These are phyloP conservation scores for Aspergillus clavatus DNA, from an alignment of 2,329 filamentous ascomycete species.

Conservation along the genomic window DNA sequence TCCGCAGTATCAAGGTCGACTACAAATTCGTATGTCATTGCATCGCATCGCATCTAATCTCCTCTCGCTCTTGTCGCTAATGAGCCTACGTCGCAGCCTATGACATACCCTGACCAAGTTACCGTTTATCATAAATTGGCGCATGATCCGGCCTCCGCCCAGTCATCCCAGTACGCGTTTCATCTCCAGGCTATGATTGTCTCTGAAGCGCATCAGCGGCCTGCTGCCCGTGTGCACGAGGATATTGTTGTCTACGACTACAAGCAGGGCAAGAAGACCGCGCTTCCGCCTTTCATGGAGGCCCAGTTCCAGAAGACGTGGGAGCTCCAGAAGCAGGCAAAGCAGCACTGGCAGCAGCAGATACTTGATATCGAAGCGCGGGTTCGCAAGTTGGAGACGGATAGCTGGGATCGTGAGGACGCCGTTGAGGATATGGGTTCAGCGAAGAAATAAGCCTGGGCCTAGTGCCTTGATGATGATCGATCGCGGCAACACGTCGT, in stretches of 20 bases:
- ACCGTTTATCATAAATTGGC: slow-evolving; percentile 78
- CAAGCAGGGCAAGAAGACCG: slow-evolving; percentile 50
- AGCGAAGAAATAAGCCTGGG: slow-evolving; percentile 19
- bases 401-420: slow-evolving; percentile 67
- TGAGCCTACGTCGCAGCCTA: slow-evolving; percentile 53
- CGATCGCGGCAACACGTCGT: too few species aligned
- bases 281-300: slow-evolving; percentile 57
- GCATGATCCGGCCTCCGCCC: slow-evolving; percentile 42
- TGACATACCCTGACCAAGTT: slow-evolving; percentile 76
- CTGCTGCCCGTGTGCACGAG: slow-evolving; percentile 70
- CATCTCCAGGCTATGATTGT: slow-evolving; percentile 60
- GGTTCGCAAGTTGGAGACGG: slow-evolving; percentile 61
- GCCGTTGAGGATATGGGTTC: slow-evolving; percentile 66
- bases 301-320: slow-evolving; percentile 57
- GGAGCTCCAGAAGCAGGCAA: slow-evolving; percentile 57
- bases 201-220: slow-evolving; percentile 67
- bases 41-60: too few species aligned
- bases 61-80: too few species aligned
- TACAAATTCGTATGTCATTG: slow-evolving; percentile 74
- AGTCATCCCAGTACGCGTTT: slow-evolving; percentile 29
- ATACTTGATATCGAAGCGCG: slow-evolving; percentile 54
- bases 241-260: slow-evolving; percentile 80
- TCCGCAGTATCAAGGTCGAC: slow-evolving; percentile 73
- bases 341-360: slow-evolving; percentile 47
- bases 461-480: too few species aligned